Evolutionary conservation across 495 filamentous ascomycete genomes (phyloP).

Genomic region (Aspergillus hancockii): DNA sequence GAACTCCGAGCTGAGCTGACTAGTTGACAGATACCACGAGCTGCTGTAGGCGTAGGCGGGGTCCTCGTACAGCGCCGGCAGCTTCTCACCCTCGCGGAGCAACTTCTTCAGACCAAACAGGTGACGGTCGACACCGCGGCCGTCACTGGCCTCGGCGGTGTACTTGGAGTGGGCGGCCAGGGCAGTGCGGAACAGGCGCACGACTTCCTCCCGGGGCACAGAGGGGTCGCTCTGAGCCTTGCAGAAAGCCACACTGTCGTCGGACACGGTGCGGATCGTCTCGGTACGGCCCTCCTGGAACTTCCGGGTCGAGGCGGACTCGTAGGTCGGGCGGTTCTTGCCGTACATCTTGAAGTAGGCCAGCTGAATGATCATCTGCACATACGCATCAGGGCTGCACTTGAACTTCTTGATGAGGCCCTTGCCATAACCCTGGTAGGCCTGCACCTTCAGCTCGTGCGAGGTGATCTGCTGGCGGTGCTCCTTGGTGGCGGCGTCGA

Average conservation of each 20-base stretch:
- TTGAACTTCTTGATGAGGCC: constrained; percentile 99
- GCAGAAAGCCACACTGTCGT: constrained; percentile 92
- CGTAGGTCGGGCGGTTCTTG: constrained; percentile 96
- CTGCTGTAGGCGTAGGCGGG: constrained; percentile 80
- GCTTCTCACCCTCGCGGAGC: constrained; percentile 74
- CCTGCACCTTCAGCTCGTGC: constrained; percentile 91
- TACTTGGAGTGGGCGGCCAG: constrained; percentile 83
- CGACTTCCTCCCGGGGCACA: constrained; percentile 60
- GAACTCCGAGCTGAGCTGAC: constrained; percentile 90
- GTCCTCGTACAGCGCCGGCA: constrained; percentile 84
- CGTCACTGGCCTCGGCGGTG: constrained; percentile 84
- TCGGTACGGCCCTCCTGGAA: constrained; percentile 97
- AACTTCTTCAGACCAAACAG: constrained; percentile 95
- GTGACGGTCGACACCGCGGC: constrained; percentile 93
- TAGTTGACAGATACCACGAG: constrained; percentile 87
- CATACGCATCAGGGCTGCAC: constrained; percentile 95
- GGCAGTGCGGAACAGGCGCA: constrained; percentile 78
- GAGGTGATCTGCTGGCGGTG: constrained; percentile 76
- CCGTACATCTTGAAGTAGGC: constrained; percentile 99
- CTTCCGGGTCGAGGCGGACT: constrained; percentile 89
- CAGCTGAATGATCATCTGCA: constrained; percentile 98
- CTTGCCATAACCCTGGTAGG: constrained; percentile 97
- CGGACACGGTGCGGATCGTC: constrained; percentile 88
- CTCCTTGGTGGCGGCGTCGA: constrained; percentile 72
- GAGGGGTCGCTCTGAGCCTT: constrained; percentile 73